These are phyloP conservation scores for Neurospora tetraspora DNA, from an alignment of 495 filamentous ascomycete genomes.

Conservation along the genomic window DNA sequence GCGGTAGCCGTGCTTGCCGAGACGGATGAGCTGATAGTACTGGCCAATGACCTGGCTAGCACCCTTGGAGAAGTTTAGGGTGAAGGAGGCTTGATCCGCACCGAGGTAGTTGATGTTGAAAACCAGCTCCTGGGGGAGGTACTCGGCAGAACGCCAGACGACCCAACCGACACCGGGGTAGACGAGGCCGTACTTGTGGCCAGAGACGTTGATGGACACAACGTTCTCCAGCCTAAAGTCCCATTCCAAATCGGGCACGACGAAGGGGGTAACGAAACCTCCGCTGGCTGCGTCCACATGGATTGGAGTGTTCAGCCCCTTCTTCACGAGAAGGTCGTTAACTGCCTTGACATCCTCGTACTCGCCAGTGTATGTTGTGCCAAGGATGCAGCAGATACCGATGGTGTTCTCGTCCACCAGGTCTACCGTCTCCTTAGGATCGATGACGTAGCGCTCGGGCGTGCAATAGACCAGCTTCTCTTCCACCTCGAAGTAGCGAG, in stretches of 20 bases:
- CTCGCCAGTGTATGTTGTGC: conserved; percentile 91
- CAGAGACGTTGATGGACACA: conserved; percentile 84
- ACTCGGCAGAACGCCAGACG: conserved; percentile 76
- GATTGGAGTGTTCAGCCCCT: conserved; percentile 66
- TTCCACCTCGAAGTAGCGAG: conserved; percentile 89
- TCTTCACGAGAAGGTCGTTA: conserved; percentile 69
- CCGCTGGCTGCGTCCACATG: conserved; percentile 87
- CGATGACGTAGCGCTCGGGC: conserved; percentile 70
- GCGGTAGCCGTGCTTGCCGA: conserved; percentile 80
- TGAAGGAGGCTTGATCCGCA: conserved; percentile 91
- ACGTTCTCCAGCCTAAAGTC: conserved; percentile 82
- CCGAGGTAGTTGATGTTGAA: conserved; percentile 98
- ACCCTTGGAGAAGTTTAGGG: conserved; percentile 93
- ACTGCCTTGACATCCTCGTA: conserved; percentile 88
- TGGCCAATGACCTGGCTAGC: conserved; percentile 88
- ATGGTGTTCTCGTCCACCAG: conserved; percentile 94
- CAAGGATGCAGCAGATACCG: conserved; percentile 81
- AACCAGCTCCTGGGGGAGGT: conserved; percentile 77
- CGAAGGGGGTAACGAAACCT: conserved; percentile 85
- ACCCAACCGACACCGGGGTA: conserved; percentile 93
- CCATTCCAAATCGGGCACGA: conserved; percentile 71
- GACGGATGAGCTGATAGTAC: conserved; percentile 90
- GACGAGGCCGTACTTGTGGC: conserved; percentile 72
- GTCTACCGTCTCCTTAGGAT: conserved; percentile 70
- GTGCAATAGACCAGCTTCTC: conserved; percentile 85